Evolutionary conservation across 1,284 basidiomycete genomes (phyloP).

Genomic region (Gastroboletus turbinatus): DNA sequence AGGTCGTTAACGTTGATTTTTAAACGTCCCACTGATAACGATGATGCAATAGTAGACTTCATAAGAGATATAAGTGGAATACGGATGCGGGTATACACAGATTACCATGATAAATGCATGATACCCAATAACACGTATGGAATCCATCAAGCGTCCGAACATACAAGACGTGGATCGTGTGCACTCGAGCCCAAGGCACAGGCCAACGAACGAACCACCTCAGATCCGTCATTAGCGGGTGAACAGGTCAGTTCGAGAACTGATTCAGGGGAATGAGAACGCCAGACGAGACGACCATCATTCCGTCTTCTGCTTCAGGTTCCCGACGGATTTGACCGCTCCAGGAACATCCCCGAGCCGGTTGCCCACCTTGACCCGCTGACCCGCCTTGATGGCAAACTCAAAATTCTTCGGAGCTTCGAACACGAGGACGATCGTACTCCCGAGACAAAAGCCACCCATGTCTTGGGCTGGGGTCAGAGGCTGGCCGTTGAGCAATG

Average conservation of each 20-base stretch:
- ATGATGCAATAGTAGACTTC: neutral
- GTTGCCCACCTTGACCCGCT: constrained; percentile 90
- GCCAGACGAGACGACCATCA: constrained; percentile 2
- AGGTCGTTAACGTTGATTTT: no score
- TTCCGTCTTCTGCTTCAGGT: constrained; percentile 26
- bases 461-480: constrained; percentile 89
- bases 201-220: neutral
- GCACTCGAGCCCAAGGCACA: neutral
- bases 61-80: neutral
- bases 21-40: no score
- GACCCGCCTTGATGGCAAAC: constrained; percentile 78
- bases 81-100: constrained; percentile 17
- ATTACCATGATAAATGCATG: constrained; percentile 11
- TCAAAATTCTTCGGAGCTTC: constrained; percentile 88
- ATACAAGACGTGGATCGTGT: neutral
- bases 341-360: constrained; percentile 55
- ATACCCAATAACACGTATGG: neutral
- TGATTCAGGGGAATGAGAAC: no score
- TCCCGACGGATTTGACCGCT: constrained; percentile 12
- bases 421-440: constrained; percentile 95
- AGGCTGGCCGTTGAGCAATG: constrained; percentile 87
- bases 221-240: neutral
- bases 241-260: no score
- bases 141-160: neutral
- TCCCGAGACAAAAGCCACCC: constrained; percentile 95